Evolutionary conservation across 192 early-diverging fungal species (phyloP), one percentile per base, ranked within the genome.

Genomic region (Funneliformis geosporum): DNA sequence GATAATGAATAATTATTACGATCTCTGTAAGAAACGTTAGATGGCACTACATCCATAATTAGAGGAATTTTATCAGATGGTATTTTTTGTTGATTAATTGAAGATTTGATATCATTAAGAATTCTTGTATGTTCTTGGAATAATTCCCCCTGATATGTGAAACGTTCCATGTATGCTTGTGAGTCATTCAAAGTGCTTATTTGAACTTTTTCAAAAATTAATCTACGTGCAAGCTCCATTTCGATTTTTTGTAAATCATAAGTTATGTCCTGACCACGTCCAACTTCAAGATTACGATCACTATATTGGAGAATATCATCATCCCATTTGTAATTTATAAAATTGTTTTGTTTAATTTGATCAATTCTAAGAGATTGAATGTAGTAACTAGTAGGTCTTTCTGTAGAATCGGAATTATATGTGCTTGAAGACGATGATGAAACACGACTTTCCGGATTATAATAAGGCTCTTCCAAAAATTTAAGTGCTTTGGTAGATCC

Each of bases 161-260:
- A 75, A 8, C 59, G 33, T 8, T 80, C 79, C 23, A 73, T 38
- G 9, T 25, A 18, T 28, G 67, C 28, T 16, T 38, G 43, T 18
- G 12, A 12, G 44, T 78, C 33, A 27, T 62, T 42, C n/a, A 12
- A 16, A 65, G 16, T 21, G 21, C 64, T 74, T 16, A 80, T 38
- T 28, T 76, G 18, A 59, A 46, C 23, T 67, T 80, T 80, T 1
- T 80, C 38, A 6, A 4, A 12, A 33, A 80, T 61, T 16, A 80
- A 38, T 25, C 11, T 25, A 28, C 46, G 5, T 0, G 70, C 79
- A 23, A 80, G 73, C 42, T 77, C 75, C 10, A 2, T 23, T 61
- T 76, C 79, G 23, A 80, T 80, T 9, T 61, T 75, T n/a, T 61
- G 38, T 9, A 80, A 44, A 46, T 80, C 73, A 75, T 80, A 80